These are phyloP conservation scores for Cladosporium sp. DNA, from an alignment of 2,329 filamentous ascomycete genomes.

Conservation along the genomic window DNA sequence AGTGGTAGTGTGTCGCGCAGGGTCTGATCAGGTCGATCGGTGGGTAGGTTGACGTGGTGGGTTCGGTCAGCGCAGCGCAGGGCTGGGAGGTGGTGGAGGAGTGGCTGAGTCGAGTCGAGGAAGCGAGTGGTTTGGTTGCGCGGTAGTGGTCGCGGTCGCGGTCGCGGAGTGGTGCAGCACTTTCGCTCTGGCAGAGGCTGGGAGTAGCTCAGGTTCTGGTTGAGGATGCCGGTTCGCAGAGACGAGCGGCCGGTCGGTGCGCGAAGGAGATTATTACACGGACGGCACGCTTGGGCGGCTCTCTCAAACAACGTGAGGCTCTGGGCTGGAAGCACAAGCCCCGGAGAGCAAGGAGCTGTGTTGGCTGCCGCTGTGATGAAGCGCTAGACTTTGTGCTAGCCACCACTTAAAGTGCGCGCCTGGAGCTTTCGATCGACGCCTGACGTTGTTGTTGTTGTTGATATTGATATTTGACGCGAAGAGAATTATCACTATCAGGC, in stretches of 20 bases:
- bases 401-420: background rate
- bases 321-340: conserved; percentile 3
- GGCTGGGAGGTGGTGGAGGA: conserved; percentile 1
- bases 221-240: conserved; percentile 2
- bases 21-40: conserved; percentile 14
- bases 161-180: conserved; percentile 7
- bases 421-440: background rate
- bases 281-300: conserved; percentile 16
- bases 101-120: conserved; percentile 5
- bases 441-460: background rate
- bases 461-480: background rate
- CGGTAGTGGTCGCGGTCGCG: conserved; percentile 1
- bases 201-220: conserved; percentile 5
- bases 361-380: conserved; percentile 12
- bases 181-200: background rate
- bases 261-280: conserved; percentile 10
- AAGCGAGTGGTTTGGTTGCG: background rate
- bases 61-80: background rate
- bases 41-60: background rate
- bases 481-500: background rate
- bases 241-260: conserved; percentile 8
- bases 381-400: conserved; percentile 3
- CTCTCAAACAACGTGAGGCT: conserved; percentile 18
- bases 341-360: conserved; percentile 5
- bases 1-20: conserved; percentile 16